These are phyloP conservation scores for Pichia membranifaciens DNA, from an alignment of 805 yeast genomes.

Conservation along the genomic window DNA sequence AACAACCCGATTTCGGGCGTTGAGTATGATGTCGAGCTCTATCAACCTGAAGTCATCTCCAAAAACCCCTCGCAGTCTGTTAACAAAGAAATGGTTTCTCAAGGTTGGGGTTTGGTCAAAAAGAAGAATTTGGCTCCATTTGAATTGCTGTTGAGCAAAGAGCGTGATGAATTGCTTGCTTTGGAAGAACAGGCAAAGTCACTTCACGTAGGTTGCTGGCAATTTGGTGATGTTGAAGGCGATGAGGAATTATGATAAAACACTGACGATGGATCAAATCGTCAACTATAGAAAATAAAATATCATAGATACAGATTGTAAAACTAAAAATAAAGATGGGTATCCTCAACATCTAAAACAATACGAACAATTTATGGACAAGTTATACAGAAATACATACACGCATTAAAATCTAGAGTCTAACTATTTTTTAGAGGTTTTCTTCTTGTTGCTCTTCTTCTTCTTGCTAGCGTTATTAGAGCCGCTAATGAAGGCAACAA, in stretches of 20 bases:
- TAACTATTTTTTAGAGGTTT: constrained; percentile 19
- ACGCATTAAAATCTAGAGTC: not conserved
- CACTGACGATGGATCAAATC: no score
- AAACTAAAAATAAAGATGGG: not conserved
- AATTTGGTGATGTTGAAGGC: constrained; percentile 64
- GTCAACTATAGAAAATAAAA: not conserved
- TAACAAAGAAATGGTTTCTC: constrained; percentile 50
- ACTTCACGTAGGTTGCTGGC: constrained; percentile 62
- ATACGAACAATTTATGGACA: constrained; percentile 7
- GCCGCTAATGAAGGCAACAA: constrained; percentile 68
- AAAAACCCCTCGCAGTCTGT: constrained; percentile 51
- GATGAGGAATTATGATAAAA: constrained; percentile 35
- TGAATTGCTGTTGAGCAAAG: constrained; percentile 33
- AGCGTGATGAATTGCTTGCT: constrained; percentile 34
- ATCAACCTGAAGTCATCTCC: constrained; percentile 50
- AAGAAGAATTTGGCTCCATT: constrained; percentile 29
- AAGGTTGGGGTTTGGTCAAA: constrained; percentile 56
- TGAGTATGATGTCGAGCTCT: constrained; percentile 48
- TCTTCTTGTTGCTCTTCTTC: constrained; percentile 25
- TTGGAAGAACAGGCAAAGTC: constrained; percentile 46
- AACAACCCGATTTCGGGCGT: constrained; percentile 33
- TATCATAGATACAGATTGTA: not conserved
- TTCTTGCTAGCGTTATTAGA: constrained; percentile 23
- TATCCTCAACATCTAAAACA: constrained; percentile 5
- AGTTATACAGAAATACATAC: constrained; percentile 4